Evolutionary conservation across 2,329 filamentous ascomycete genomes (phyloP).

Genomic region (Calonectria pteridis): DNA sequence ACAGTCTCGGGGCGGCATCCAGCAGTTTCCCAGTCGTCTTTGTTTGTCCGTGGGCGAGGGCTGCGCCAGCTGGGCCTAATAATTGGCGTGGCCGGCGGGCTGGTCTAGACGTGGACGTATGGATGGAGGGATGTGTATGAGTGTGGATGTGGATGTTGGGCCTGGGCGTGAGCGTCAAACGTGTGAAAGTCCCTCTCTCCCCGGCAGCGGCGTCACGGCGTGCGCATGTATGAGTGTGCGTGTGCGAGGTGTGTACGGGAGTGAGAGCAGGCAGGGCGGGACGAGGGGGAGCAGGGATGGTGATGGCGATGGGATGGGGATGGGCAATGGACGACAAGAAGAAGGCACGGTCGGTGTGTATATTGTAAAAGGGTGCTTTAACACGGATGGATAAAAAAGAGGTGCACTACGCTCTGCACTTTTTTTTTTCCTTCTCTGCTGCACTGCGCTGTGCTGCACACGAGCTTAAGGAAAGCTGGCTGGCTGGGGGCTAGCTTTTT

Average conservation of each 20-base stretch:
- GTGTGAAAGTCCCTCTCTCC: conserved; percentile 2
- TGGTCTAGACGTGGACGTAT: conserved; percentile 20
- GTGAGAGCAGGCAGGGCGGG: conserved; percentile 5
- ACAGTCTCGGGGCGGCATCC: conserved; percentile 41
- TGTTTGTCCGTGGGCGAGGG: conserved; percentile 31
- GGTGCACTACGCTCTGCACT: conserved; percentile 3
- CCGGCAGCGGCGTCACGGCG: conserved; percentile 19
- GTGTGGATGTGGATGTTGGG: conserved; percentile 7
- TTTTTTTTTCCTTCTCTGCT: background rate
- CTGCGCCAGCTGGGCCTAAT: conserved; percentile 20
- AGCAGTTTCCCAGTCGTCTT: conserved; percentile 37
- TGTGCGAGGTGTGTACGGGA: conserved; percentile 20
- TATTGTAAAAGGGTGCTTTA: conserved; percentile 1
- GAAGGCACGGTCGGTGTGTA: conserved; percentile 18
- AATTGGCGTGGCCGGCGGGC: conserved; percentile 21
- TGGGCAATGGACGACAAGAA: background rate
- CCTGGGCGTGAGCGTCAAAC: conserved; percentile 6
- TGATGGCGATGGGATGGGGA: background rate
- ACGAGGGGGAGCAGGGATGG: conserved; percentile 3
- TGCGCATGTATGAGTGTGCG: conserved; percentile 12
- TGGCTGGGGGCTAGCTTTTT: background rate
- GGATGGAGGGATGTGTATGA: conserved; percentile 15
- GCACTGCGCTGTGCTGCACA: background rate
- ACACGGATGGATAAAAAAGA: background rate
- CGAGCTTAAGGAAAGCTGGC: background rate